Conservation (phyloP, 2,329 filamentous ascomycete species). For the Fusarium mexicanum region DNA sequence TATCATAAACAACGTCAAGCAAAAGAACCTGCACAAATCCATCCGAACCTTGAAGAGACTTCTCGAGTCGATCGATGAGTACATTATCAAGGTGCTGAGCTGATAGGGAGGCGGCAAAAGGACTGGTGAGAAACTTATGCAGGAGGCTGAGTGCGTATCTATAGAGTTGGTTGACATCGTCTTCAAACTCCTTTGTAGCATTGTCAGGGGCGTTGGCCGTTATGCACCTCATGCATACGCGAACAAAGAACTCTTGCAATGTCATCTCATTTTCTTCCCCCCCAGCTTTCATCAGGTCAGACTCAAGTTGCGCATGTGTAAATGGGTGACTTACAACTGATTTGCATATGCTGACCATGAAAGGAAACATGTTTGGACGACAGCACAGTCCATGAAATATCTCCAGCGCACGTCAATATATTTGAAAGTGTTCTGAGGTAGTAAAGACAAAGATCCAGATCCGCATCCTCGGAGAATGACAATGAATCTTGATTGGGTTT, state of each 20-base stretch:
- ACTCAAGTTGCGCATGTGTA: background rate
- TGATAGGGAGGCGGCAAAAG: conserved; percentile 67
- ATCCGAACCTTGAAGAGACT: conserved; percentile 69
- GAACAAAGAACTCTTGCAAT: conserved; percentile 74
- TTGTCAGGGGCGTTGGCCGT: conserved; percentile 37
- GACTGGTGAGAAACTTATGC: conserved; percentile 73
- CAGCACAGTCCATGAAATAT: conserved; percentile 75
- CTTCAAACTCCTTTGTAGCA: conserved; percentile 40
- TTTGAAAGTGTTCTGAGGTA: conserved; percentile 80
- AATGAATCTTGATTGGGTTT: conserved; percentile 23
- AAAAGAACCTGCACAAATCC: conserved; percentile 79
- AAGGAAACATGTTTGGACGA: conserved; percentile 64
- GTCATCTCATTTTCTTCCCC: conserved; percentile 64
- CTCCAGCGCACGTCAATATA: conserved; percentile 72
- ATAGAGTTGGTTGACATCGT: conserved; percentile 72
- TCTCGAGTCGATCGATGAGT: conserved; percentile 74
- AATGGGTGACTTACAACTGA: conserved; percentile 57
- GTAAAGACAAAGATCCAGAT: conserved; percentile 81
- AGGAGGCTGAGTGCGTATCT: conserved; percentile 75
- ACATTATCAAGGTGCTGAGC: conserved; percentile 74
- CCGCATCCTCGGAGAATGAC: conserved; percentile 64
- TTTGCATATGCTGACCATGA: conserved; percentile 44
- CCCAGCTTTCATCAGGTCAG: conserved; percentile 53
- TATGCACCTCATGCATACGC: conserved; percentile 72
- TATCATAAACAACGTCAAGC: conserved; percentile 79